Evolutionary conservation across 495 filamentous ascomycete species (phyloP), one percentile per base, ranked within the genome.

Genomic region (Talaromyces stipitatus): DNA sequence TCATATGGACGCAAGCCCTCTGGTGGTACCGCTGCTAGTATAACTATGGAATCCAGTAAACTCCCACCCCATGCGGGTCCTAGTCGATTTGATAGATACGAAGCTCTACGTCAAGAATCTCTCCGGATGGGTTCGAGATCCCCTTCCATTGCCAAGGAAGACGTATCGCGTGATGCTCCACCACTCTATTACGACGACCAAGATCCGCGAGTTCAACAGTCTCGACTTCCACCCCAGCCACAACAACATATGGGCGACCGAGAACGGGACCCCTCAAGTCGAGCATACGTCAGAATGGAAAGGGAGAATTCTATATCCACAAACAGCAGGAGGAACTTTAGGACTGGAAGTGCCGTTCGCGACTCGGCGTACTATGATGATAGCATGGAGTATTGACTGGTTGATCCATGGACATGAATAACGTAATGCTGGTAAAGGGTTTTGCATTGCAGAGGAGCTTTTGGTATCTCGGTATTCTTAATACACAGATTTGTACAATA

Each of bases 1-100:
- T 48, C 45, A 48, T 43, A 27, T 11, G 50, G 30, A 24, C 50
- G 57, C 33, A 54, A 54, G 6, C 3, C 36, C 2, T 50, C 57
- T 29, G 38, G 36, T 11, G 26, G 45, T 48, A 48, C 45, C 22
- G 2, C 18, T 24, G 16, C 20, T 48, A 26, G 45, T 26, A 5
- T n/a, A 11, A 18, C 32, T 36, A n/a, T 53, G 6, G 57, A 59
- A 16, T 36, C 36, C 14, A 50, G 10, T 48, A 48, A 57, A 46
- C 8, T 41, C 46, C 41, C 60, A 18, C 20, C 45, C 20, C 45
- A 48, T 26, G 45, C 24, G 24, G 45, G 45, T 6, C 27, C 41
- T 8, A 61, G 56, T 52, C 47, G 60, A n/a, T 61, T 61, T 33
- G 60, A 61, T 16, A 51, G 60, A 27, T 61, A 61, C 26, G 56